Evolutionary conservation across 2,329 filamentous ascomycete species (phyloP).

Genomic region (Mariannaea sp.): DNA sequence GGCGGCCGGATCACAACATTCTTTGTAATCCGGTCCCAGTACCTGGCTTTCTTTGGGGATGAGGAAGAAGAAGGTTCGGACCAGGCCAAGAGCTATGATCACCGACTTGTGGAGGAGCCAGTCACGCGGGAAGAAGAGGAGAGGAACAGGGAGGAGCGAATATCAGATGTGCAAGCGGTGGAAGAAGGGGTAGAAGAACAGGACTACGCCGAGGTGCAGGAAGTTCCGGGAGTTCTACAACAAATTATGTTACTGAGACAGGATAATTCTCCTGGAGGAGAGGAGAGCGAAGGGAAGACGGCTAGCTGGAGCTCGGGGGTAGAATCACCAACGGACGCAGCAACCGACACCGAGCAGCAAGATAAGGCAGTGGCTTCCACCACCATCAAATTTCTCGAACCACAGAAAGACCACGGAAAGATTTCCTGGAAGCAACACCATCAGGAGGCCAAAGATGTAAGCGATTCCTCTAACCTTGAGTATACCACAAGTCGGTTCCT

Average conservation of each 20-base stretch:
- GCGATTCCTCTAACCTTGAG: not conserved
- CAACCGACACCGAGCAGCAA: not conserved
- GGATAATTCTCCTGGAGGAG: not conserved
- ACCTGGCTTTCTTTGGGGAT: not conserved
- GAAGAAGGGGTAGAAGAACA: not conserved
- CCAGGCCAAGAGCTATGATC: not conserved
- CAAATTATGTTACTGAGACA: not conserved
- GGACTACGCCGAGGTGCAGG: not conserved
- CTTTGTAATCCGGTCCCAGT: not conserved
- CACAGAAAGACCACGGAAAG: not conserved
- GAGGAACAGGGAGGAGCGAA: not conserved
- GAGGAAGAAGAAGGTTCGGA: not conserved
- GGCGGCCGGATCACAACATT: not conserved
- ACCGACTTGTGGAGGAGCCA: not conserved
- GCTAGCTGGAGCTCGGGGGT: not conserved
- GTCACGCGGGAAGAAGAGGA: not conserved
- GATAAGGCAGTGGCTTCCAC: not conserved
- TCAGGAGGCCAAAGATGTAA: not conserved
- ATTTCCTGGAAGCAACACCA: not conserved
- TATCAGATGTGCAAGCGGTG: not conserved
- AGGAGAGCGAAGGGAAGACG: not conserved
- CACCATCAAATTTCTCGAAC: not conserved
- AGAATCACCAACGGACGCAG: not conserved
- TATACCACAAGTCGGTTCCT: not conserved
- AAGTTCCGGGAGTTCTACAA: not conserved